Evolutionary conservation across 371 early-diverging fungal genomes (phyloP).

Genomic region (Thermomucor indicae-seudaticae): DNA sequence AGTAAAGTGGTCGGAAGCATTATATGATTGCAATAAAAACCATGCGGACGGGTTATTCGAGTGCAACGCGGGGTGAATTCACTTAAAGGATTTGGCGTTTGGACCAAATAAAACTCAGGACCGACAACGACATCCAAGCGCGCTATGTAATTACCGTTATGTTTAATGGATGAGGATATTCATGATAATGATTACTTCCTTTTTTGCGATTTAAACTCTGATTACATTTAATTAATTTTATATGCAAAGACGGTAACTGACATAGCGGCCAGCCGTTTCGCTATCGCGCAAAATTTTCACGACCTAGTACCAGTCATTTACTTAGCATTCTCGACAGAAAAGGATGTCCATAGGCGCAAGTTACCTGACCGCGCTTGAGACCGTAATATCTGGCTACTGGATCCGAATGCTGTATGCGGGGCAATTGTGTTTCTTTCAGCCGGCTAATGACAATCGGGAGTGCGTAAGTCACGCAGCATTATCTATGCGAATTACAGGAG

Average conservation of each 20-base stretch:
- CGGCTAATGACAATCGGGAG: constrained; percentile 50
- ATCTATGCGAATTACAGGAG: background rate
- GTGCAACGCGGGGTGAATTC: no score
- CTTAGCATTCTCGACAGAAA: no score
- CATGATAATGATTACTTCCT: background rate
- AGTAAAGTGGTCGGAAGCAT: no score
- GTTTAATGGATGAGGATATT: background rate
- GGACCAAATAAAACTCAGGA: no score
- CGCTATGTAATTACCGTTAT: no score
- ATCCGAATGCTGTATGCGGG: constrained; percentile 90
- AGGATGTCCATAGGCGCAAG: no score
- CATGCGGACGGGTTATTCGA: no score
- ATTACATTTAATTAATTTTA: constrained; percentile 37
- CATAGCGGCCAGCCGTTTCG: constrained; percentile 97
- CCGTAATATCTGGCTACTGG: constrained; percentile 98
- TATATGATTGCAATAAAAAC: no score
- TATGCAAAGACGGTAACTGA: constrained; percentile 90
- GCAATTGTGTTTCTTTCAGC: constrained; percentile 94
- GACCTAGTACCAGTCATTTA: constrained; percentile 52
- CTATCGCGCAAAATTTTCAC: constrained; percentile 95
- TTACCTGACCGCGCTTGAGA: constrained; percentile 89
- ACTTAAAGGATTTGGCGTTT: no score
- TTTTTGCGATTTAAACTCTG: background rate
- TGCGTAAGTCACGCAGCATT: background rate
- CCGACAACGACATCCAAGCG: no score